A percentile compares a stretch with the other conserved stretches of the same genome.
These are phyloP conservation scores for Penicillium herquei DNA, from an alignment of 495 filamentous ascomycete genomes.

Conservation along the genomic window DNA sequence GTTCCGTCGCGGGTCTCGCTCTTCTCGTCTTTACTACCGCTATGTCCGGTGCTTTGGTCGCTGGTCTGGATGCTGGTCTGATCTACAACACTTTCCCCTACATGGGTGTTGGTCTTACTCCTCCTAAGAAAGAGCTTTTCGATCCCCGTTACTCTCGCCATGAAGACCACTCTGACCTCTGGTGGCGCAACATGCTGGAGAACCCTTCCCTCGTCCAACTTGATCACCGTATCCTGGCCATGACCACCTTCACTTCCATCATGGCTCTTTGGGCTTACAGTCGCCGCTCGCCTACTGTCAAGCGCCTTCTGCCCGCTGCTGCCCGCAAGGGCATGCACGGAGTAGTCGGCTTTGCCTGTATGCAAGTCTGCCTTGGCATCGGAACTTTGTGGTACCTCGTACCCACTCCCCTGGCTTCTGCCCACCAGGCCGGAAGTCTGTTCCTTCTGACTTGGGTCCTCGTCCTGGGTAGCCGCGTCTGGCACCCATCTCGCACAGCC, in stretches of 20 bases:
- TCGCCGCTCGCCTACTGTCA: conserved; percentile 59
- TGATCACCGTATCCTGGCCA: conserved; percentile 90
- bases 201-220: conserved; percentile 94
- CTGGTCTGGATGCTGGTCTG: conserved; percentile 89
- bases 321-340: conserved; percentile 73
- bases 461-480: conserved; percentile 65
- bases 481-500: conserved; percentile 51
- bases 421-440: conserved; percentile 89
- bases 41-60: conserved; percentile 90
- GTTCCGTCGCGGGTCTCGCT: conserved; percentile 68
- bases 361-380: conserved; percentile 86
- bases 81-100: conserved; percentile 98
- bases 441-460: conserved; percentile 80
- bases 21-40: conserved; percentile 82
- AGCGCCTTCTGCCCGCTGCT: conserved; percentile 59
- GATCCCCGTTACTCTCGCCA: conserved; percentile 80
- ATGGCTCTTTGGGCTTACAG: conserved; percentile 75
- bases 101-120: conserved; percentile 82
- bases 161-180: conserved; percentile 72
- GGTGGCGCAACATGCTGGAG: conserved; percentile 96
- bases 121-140: conserved; percentile 79
- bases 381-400: conserved; percentile 90
- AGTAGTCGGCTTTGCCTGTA: conserved; percentile 73
- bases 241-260: conserved; percentile 80
- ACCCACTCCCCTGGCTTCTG: conserved; percentile 80